Evolutionary conservation across 768 basidiomycete species (phyloP).

Genomic region (Tylopilus felleus): DNA sequence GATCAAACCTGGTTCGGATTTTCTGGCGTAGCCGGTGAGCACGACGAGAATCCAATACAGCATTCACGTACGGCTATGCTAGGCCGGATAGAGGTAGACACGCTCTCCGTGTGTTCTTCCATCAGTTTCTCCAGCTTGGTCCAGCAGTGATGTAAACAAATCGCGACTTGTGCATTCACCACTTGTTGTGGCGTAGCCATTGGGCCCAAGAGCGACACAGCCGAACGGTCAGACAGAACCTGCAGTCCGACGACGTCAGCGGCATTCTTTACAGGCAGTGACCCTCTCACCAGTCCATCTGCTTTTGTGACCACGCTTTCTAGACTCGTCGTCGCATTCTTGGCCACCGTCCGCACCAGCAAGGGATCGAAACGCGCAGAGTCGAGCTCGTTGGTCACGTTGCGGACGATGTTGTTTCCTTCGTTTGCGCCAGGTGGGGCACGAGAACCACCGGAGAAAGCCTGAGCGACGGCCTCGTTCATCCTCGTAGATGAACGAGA

Average conservation of each 20-base stretch:
- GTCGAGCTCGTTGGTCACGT: conserved; percentile 78
- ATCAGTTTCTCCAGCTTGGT: conserved; percentile 23
- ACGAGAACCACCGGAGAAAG: conserved; percentile 69
- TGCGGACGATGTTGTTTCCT: conserved; percentile 71
- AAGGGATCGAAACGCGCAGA: conserved; percentile 65
- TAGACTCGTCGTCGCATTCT: conserved; percentile 62
- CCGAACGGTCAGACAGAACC: conserved; percentile 70
- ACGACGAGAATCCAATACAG: neutral
- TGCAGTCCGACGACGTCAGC: conserved; percentile 27
- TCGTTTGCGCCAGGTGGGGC: conserved; percentile 72
- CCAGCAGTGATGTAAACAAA: conserved; percentile 47
- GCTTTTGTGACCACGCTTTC: conserved; percentile 63
- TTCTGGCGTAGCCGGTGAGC: conserved; percentile 14
- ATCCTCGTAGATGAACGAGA: conserved; percentile 79
- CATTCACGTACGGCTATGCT: conserved; percentile 51
- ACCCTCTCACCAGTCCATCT: conserved; percentile 61
- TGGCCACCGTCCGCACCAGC: conserved; percentile 74
- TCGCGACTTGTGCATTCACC: conserved; percentile 74
- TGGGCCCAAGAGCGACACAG: conserved; percentile 71
- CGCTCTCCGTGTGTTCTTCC: conserved; percentile 32
- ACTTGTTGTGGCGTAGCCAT: conserved; percentile 75
- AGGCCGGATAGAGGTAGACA: conserved; percentile 53
- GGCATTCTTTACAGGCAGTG: neutral
- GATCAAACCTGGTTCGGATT: conserved; percentile 42
- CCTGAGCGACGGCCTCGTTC: conserved; percentile 75